Evolutionary conservation across 2,329 filamentous ascomycete genomes (phyloP), one percentile per base, ranked within the genome.

Genomic region (Cryphonectria japonica): DNA sequence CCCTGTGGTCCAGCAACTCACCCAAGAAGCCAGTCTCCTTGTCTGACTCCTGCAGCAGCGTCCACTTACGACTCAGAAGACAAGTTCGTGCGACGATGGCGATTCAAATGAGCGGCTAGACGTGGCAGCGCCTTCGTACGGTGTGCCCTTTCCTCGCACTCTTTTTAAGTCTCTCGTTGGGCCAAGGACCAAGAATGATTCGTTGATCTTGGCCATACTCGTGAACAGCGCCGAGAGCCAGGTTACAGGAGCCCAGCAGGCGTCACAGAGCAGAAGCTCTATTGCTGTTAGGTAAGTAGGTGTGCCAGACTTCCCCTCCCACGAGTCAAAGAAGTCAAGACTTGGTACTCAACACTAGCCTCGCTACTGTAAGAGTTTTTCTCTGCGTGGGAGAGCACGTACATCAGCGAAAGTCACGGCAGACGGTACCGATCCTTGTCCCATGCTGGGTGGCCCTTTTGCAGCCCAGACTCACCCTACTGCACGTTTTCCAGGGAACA

Each of bases 131-230:
- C 13, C 39, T 59, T 13, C 6, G 14, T 34, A 29, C 34, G 32
- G 19, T 39, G 59, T n/a, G 34, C 34, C 34, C 34, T 34, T 34
- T 34, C 34, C 34, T 6, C 34, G 3, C 34, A 3, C 34, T 34
- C 34, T 34, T 6, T 34, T 34, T 34, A 4, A 3, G 34, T 34
- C 22, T 29, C 11, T 64, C n/a, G 61, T 7, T 26, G 22, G n/a
- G 39, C 3, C n/a, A 2, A 26, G 8, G 8, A 43, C 61, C 14
- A 46, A 41, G 14, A 16, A 19, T 14, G 19, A 13, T 64, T 46
- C 37, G 61, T 64, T 46, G 61, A 32, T 64, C 61, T 43, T 37
- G 37, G 60, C 60, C 11, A 11, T 41, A 64, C 61, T 64, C 29
- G 39, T 64, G 61, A 32, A 34, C 34, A 59, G 26, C 16, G 54